Percentiles rank a stretch among this genome's conserved stretches.
Evolutionary conservation across 192 early-diverging fungal genomes (phyloP).

Genomic region (Podila epigama): DNA sequence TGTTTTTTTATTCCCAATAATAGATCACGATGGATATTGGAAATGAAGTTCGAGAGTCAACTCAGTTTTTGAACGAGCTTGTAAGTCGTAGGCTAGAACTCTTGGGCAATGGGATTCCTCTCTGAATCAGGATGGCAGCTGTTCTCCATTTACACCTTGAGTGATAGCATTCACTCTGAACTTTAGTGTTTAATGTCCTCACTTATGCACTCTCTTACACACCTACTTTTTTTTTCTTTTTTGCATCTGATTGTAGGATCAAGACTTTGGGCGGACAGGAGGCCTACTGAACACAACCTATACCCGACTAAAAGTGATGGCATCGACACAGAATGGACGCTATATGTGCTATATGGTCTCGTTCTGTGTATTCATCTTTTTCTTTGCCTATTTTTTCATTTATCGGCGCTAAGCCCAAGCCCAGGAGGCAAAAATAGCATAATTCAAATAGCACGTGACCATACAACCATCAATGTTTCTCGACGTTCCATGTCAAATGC

Average conservation of each 20-base stretch:
- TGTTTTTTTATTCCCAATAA: not conserved
- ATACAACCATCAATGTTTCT: no score
- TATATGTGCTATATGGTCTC: slow-evolving; percentile 49
- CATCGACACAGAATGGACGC: slow-evolving; percentile 43
- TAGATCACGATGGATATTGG: slow-evolving; percentile 48
- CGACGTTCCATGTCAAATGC: no score
- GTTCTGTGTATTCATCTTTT: slow-evolving; percentile 38
- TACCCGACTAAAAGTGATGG: slow-evolving; percentile 44
- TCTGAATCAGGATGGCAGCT: not conserved
- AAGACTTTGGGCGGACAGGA: slow-evolving; percentile 49
- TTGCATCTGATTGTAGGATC: slow-evolving; percentile 8
- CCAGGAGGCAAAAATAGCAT: no score
- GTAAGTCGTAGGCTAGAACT: not conserved
- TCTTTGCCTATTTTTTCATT: slow-evolving; percentile 47
- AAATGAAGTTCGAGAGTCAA: slow-evolving; percentile 40
- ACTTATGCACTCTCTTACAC: not conserved
- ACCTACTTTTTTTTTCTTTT: not conserved
- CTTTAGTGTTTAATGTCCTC: not conserved
- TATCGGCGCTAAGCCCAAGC: slow-evolving; percentile 20
- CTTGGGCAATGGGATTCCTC: not conserved
- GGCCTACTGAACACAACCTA: slow-evolving; percentile 40
- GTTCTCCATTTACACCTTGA: not conserved
- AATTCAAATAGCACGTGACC: no score
- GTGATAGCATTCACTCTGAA: not conserved
- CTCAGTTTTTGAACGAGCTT: slow-evolving; percentile 25